phyloP scores from a whole-genome alignment of 208 protist genomes.

The Hexamita inflata region DNA sequence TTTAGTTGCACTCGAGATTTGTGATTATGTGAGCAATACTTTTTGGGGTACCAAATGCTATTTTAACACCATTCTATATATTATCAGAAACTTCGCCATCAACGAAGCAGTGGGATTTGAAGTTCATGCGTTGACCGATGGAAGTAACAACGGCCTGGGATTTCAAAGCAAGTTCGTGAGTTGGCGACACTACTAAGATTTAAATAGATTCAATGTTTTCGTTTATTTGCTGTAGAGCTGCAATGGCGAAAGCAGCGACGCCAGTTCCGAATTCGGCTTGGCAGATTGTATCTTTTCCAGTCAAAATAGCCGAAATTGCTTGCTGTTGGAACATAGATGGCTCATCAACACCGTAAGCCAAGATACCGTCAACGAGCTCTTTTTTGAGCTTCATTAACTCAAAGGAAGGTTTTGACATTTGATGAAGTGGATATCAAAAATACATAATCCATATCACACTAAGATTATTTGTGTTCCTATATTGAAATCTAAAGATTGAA shows the following conservation, averaged over 20 bases:
- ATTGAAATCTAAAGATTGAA: too few species aligned
- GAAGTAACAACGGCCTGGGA: conserved; percentile 70
- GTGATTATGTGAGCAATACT: conserved; percentile 87
- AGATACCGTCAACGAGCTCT: conserved; percentile 39
- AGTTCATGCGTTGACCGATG: conserved; percentile 69
- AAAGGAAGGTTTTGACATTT: too few species aligned
- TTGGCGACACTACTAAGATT: conserved; percentile 83
- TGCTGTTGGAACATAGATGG: conserved; percentile 90
- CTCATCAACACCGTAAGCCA: conserved; percentile 65
- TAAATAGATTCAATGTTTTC: conserved; percentile 60
- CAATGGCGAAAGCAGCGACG: conserved; percentile 80
- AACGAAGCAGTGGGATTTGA: conserved; percentile 61
- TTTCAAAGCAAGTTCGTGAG: conserved; percentile 84
- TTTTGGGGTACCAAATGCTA: conserved; percentile 85
- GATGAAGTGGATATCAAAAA: too few species aligned
- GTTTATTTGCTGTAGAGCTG: conserved; percentile 54
- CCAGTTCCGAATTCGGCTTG: conserved; percentile 93
- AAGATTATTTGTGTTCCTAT: too few species aligned
- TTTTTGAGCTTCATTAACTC: conserved; percentile 25
- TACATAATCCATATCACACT: too few species aligned
- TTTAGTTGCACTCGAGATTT: conserved; percentile 60
- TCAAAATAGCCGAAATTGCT: conserved; percentile 62
- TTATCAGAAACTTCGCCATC: conserved; percentile 64
- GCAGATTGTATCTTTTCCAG: conserved; percentile 76
- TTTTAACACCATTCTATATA: conserved; percentile 57